These are phyloP conservation scores for Kwoniella sp. DNA, from an alignment of 768 basidiomycete species.

Conservation along the genomic window DNA sequence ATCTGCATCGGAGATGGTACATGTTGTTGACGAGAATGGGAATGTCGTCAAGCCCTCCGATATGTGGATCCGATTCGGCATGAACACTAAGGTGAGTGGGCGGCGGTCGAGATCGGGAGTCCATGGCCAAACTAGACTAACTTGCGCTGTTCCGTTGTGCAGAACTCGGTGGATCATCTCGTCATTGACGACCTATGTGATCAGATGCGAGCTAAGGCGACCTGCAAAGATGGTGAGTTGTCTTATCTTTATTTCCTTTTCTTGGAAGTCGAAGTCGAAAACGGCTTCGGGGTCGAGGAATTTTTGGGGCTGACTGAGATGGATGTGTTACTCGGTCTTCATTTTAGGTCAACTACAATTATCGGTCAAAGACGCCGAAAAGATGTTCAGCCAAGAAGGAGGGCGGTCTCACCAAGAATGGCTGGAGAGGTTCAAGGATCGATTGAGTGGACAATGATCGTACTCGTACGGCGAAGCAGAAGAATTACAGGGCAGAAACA, in stretches of 20 bases:
- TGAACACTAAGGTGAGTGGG: slow-evolving; percentile 34
- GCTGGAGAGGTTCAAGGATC: slow-evolving; percentile 15
- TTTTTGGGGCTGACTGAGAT: neutral
- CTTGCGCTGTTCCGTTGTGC: neutral
- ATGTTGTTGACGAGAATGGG: slow-evolving; percentile 40
- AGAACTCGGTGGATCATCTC: slow-evolving; percentile 35
- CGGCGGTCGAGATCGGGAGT: no score
- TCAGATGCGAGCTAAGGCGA: slow-evolving; percentile 49
- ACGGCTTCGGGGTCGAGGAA: no score
- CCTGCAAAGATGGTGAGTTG: slow-evolving; percentile 48
- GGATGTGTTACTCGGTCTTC: no score
- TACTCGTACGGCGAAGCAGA: no score
- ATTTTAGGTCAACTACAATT: slow-evolving; percentile 10
- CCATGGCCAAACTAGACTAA: no score
- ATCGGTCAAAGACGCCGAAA: slow-evolving; percentile 13
- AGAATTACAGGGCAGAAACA: no score
- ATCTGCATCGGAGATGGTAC: slow-evolving; percentile 23
- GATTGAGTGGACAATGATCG: slow-evolving; percentile 1
- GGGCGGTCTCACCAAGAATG: slow-evolving; percentile 6
- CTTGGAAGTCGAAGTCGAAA: no score
- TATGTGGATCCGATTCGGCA: slow-evolving; percentile 42
- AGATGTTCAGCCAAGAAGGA: slow-evolving; percentile 10
- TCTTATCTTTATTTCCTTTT: no score
- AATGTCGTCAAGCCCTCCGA: slow-evolving; percentile 41
- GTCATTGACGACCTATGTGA: slow-evolving; percentile 55